Conservation (phyloP, 2,329 filamentous ascomycete species). For the Venturia asperata region DNA sequence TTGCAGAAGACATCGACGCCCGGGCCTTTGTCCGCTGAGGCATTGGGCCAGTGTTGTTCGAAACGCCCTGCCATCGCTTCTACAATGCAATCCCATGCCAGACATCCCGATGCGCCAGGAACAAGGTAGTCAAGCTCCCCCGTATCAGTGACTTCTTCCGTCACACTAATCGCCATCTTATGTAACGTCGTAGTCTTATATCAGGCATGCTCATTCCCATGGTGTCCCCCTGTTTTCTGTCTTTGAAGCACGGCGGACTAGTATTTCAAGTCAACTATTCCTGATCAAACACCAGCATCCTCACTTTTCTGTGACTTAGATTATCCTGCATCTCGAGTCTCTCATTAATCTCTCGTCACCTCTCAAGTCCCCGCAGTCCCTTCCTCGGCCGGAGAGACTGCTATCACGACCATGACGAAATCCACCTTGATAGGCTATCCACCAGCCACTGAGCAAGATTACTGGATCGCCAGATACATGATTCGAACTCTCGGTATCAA, state of each 20-base stretch:
- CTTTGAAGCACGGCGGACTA: neutral
- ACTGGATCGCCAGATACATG: slow-evolving; percentile 27
- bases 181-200: neutral
- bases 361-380: too few relatives aligned
- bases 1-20: neutral
- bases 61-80: neutral
- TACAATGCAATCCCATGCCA: neutral
- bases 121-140: neutral
- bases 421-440: slow-evolving; percentile 23
- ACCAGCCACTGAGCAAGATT: slow-evolving; percentile 27
- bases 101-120: neutral
- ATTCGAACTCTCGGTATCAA: slow-evolving; percentile 23
- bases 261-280: neutral
- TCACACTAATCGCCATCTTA: neutral
- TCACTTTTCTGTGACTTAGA: too few relatives aligned
- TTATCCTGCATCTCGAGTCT: too few relatives aligned
- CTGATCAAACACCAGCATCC: too few relatives aligned
- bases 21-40: neutral
- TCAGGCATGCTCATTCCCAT: neutral
- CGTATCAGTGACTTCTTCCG: neutral
- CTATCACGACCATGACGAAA: neutral
- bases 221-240: neutral
- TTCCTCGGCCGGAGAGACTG: too few relatives aligned
- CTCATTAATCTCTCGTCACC: too few relatives aligned
- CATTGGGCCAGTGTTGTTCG: neutral